Base-by-base conservation (phyloP, 805 yeast genomes). In the Komagataella kurtzmanii region DNA sequence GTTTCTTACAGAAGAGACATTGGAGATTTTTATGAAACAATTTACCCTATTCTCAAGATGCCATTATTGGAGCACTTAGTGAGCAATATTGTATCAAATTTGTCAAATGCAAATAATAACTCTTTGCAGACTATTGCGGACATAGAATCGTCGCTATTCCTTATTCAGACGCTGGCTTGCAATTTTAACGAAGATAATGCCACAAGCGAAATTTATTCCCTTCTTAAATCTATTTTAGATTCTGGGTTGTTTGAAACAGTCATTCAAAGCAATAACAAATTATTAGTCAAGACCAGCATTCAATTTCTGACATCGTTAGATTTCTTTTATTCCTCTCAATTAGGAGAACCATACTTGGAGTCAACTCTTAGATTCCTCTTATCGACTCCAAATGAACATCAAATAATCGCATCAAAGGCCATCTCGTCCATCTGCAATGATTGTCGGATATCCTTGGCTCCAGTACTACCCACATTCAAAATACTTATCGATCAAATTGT, bases 21-120 rank as follows among this genome's bases (percentile, higher is more conserved):
- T 7, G 76, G 83, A 1, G 98, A 93, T 57, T 71, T 90, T 44
- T 77, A 87, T 56, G 93, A 88, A 51, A 71, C 79, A 0, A 65
- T 83, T 1, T 87, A 83, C 68, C 77, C 88, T 0, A 69, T 86
- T 4, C 70, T 88, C 44, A 87, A 85, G 44, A 51, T 63, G 0
- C 66, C 73, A 1, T 63, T 87, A 44, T 77, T 76, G 55, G 67
- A 69, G 3, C 70, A 65, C 18, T 62, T 86, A 24, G 57, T 69
- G 1, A 57, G 60, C 6, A 69, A 68, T 40, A 63, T 78, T 1
- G 53, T 64, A 21, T 53, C 53, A 49, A 19, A 53, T 2, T 44
- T 51, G 5, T 46, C 52, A 36, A 47, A 24, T n/a, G 40, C 57
- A 14, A 60, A 64, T 4, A 36, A 40, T 1, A 17, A 21, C 14